Base-by-base conservation (phyloP, 148 eudicot genomes). In the Fagopyrum homotropicum region DNA sequence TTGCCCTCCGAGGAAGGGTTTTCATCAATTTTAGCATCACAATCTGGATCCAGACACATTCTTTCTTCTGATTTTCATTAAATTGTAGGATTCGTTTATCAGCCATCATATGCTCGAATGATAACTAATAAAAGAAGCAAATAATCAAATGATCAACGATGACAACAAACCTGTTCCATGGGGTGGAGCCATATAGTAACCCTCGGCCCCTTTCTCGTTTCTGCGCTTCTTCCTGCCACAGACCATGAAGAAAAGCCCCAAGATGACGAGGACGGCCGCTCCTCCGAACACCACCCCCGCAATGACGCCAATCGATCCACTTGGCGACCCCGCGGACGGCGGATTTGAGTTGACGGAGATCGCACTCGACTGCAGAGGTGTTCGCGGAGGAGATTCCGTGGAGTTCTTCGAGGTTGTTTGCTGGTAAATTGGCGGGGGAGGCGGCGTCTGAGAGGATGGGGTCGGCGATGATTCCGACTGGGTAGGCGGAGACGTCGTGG, bases 311-410 rank as follows among this genome's bases (percentile, higher is more conserved):
- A 52, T 52, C 17, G 57, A 52, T 0, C 5, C 57, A 14, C 57
- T 52, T 1, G 17, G 11, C 1, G 57, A 52, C 15, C 57, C 17
- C 6, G 57, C 4, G 57, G 57, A 52, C 17, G 57, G 57, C 6
- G 57, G 15, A 5, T 10, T 30, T 16, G 47, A 63, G 12, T 16
- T 11, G 79, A 63, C 14, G 80, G 35, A 49, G 85, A 52, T 52
- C 77, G 43, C 35, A 82, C 63, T 9, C n/a, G 71, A 66, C 6
- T 66, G 45, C 69, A 61, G 8, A 50, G 77, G 73, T 50, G 30
- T 26, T 54, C 80, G 68, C 45, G 86, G 75, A 54, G 83, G 52
- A 73, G 3, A 52, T 52, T 15, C 15, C n/a, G n/a, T 52, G 57
- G 16, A 11, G 57, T 11, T 52, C n/a, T 52, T 52, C n/a, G 57